Evolutionary conservation across 371 early-diverging fungal species (phyloP).

Genomic region (Syncephalastrum contaminatum): DNA sequence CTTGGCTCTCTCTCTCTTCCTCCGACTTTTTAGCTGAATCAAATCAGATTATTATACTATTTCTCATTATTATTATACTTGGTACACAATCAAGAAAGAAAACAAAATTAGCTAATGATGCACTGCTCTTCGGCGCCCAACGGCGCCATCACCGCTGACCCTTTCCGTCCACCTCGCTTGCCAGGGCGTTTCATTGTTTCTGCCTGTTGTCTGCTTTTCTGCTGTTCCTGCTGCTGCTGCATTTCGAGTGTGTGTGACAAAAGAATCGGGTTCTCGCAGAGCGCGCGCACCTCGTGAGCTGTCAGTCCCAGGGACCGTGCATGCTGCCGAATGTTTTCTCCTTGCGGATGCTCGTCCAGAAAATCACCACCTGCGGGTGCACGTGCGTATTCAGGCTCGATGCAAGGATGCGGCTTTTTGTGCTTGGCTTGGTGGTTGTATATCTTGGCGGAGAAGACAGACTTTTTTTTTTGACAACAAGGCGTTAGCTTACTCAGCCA

Average conservation of each 20-base stretch:
- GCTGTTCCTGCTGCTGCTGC: conserved; percentile 11
- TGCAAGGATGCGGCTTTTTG: neutral
- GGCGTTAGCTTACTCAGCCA: neutral
- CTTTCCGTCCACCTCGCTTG: too few relatives aligned
- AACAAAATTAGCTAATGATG: too few relatives aligned
- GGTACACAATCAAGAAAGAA: too few relatives aligned
- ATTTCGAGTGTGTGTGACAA: conserved; percentile 37
- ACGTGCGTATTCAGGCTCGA: conserved; percentile 16
- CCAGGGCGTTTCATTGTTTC: too few relatives aligned
- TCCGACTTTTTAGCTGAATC: too few relatives aligned
- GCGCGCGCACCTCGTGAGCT: conserved; percentile 36
- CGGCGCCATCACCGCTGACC: too few relatives aligned
- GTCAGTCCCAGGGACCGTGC: conserved; percentile 36
- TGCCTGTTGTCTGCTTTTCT: too few relatives aligned
- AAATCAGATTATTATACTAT: too few relatives aligned
- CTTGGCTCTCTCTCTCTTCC: too few relatives aligned
- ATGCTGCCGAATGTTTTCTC: conserved; percentile 38
- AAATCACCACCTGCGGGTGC: conserved; percentile 1
- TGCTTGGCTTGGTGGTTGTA: conserved; percentile 19
- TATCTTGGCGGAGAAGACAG: conserved; percentile 30
- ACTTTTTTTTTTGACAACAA: conserved; percentile 9
- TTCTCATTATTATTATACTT: too few relatives aligned
- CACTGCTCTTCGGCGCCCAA: too few relatives aligned
- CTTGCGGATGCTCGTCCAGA: conserved; percentile 23
- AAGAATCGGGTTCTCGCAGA: conserved; percentile 38